phyloP scores from a whole-genome alignment of 257 asterid genomes.

The Striga asiatica region DNA sequence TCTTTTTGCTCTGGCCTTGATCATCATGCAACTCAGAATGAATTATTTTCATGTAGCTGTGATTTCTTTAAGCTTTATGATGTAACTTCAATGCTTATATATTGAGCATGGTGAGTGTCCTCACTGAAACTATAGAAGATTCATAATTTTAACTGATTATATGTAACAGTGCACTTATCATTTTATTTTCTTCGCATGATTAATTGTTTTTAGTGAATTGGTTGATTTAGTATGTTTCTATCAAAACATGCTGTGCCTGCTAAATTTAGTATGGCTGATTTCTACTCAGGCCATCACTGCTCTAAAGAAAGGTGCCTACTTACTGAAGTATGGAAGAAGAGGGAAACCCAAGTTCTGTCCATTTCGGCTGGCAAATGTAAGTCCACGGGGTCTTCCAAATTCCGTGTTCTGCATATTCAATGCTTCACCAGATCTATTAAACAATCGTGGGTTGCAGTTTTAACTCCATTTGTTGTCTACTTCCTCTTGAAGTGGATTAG shows the following conservation, averaged over 20 bases:
- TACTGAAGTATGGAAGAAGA: conserved; percentile 86
- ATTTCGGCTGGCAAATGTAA: conserved; percentile 83
- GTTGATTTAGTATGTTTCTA: conserved; percentile 2
- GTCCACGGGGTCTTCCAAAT: conserved; percentile 13
- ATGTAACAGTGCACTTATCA: too few relatives aligned
- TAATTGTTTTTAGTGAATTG: too few relatives aligned
- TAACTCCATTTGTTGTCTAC: background rate
- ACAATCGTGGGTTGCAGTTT: background rate
- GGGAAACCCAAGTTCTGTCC: conserved; percentile 97
- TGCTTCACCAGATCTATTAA: conserved; percentile 6
- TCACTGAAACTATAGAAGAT: too few relatives aligned
- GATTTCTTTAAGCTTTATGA: too few relatives aligned
- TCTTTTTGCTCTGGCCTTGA: background rate
- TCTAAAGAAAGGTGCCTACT: conserved; percentile 78
- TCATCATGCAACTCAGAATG: too few relatives aligned
- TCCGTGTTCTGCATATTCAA: conserved; percentile 7
- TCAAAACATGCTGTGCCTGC: conserved; percentile 8
- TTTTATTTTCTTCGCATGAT: too few relatives aligned
- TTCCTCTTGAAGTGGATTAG: conserved; percentile 9
- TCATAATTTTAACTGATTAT: too few relatives aligned
- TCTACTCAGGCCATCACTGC: conserved; percentile 74
- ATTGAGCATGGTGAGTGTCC: too few relatives aligned
- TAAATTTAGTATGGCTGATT: conserved; percentile 20
- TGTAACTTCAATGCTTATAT: too few relatives aligned
- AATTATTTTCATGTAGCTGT: too few relatives aligned